Base-by-base conservation (phyloP, 441 rosid genomes). In the Viola pubescens region DNA sequence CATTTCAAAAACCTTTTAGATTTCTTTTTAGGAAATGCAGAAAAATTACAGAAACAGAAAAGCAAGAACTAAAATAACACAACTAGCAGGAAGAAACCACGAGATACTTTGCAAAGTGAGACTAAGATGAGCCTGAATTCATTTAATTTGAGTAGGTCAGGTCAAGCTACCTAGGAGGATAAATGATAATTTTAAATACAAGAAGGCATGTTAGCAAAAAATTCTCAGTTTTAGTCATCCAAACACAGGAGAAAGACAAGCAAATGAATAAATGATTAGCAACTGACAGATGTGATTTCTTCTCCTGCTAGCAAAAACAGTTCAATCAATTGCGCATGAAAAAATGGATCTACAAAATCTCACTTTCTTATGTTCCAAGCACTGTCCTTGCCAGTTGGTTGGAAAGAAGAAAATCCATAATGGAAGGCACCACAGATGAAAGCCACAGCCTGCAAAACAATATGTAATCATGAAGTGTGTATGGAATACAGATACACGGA, bases 371-470 rank as follows among this genome's bases (percentile, higher is more conserved):
- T 71, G 69, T 67, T 80, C 97, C 89, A 81, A 6, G 69, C 43
- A 68, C 66, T 77, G 63, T 76, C 73, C 65, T 67, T 75, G 56
- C 75, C 80, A 48, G 82, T 58, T n/a, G 67, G 79, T 48, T 65
- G 72, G 56, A 73, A 74, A 60, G 73, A 66, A 67, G 74, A 81
- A 59, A 82, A 60, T 38, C 75, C 85, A 37, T 79, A 81, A 70
- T 80, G 85, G 62, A 83, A 40, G 56, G 81, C 60, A 63, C 96
- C 95, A 52, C 83, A 86, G 53, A 85, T 66, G 76, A 85, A 90
- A 67, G 99, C 97, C 64, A 94, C 92, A 46, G 81, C 77, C 99
- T 94, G 84, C 77, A 75, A 71, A 60, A 64, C 63, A 26, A 26
- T 0, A 26, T 26, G 34, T 26, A 26, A 26, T 26, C 34, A 26